These are phyloP conservation scores for Baudoinia panamericana DNA, from an alignment of 495 filamentous ascomycete genomes.

Conservation along the genomic window DNA sequence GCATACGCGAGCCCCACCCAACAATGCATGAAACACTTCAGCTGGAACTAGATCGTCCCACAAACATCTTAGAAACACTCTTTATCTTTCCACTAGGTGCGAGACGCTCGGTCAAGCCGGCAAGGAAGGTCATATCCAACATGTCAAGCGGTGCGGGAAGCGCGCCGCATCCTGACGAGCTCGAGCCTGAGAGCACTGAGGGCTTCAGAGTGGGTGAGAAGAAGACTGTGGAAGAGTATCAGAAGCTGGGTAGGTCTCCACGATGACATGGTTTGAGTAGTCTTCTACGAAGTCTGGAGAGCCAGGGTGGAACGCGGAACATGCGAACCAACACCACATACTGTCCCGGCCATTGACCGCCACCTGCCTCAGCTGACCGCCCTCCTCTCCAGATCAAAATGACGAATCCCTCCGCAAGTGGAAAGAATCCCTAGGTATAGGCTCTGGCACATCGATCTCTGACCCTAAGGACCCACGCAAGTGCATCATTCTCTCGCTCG, in stretches of 20 bases:
- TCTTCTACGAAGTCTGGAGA: too few species aligned
- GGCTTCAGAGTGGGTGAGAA: slow-evolving; percentile 98
- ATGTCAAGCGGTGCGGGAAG: too few species aligned
- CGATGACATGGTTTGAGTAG: too few species aligned
- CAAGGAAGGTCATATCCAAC: slow-evolving; percentile 3
- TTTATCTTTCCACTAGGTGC: too few species aligned
- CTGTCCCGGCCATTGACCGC: not conserved
- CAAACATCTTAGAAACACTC: too few species aligned
- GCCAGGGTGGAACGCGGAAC: too few species aligned
- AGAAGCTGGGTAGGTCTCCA: slow-evolving; percentile 56
- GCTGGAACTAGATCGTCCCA: slow-evolving; percentile 23
- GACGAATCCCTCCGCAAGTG: slow-evolving; percentile 93
- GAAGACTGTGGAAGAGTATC: slow-evolving; percentile 88
- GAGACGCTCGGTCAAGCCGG: too few species aligned
- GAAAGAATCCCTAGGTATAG: slow-evolving; percentile 88
- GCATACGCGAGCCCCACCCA: too few species aligned
- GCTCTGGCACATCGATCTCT: slow-evolving; percentile 36
- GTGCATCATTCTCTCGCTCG: slow-evolving; percentile 81
- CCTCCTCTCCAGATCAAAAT: slow-evolving; percentile 38
- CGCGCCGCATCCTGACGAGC: slow-evolving; percentile 61
- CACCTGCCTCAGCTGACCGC: not conserved
- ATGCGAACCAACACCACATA: slow-evolving; percentile 1
- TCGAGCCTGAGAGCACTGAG: slow-evolving; percentile 71
- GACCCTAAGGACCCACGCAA: slow-evolving; percentile 61
- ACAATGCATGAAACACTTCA: not conserved